Base-by-base conservation (phyloP, 257 asterid genomes). In the Fraxinus pennsylvanica region DNA sequence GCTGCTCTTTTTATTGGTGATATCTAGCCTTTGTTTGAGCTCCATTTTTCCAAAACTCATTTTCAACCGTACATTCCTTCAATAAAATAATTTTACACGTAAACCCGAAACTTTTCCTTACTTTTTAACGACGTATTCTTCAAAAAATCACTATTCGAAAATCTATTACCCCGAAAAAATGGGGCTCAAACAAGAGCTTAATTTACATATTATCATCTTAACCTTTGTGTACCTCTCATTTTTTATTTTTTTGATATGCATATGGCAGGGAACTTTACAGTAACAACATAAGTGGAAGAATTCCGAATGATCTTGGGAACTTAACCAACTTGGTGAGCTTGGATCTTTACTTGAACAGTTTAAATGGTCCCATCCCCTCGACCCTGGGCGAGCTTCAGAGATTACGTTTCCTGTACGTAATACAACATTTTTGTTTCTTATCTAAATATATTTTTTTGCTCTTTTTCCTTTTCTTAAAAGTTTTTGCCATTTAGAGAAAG, bases 191-290 rank as follows among this genome's bases (percentile, higher is more conserved):
- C 45, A 39, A 39, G 45, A 10, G 12, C 12, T 63, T 32, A 43
- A 57, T 57, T 57, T 22, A 22, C 68, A 61, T 25, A 63, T 22
- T 63, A 63, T 63, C 36, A 27, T 10, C 80, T 67, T 17, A 63
- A 66, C 69, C 57, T 57, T 50, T 82, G 66, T 35, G 17, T 76
- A 21, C 81, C 50, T 67, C 68, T 45, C 77, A 52, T 32, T 71
- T 43, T 77, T 14, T 39, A 36, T 57, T 12, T 27, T 63, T 63
- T 27, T 4, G 15, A 63, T 63, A 63, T 63, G 69, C 13, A 63
- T 25, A 25, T 74, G 77, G 68, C 96, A 96, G 99, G 93, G 98
- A 96, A 83, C 97, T 96, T 63, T 96, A 96, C 84, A 93, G 97
- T 82, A 94, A 92, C 85, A 88, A 87, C 81, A 91, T 94, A 78